These are phyloP conservation scores for Chaetoceros tenuissimus DNA, from an alignment of 108 stramenopile species.

Conservation along the genomic window DNA sequence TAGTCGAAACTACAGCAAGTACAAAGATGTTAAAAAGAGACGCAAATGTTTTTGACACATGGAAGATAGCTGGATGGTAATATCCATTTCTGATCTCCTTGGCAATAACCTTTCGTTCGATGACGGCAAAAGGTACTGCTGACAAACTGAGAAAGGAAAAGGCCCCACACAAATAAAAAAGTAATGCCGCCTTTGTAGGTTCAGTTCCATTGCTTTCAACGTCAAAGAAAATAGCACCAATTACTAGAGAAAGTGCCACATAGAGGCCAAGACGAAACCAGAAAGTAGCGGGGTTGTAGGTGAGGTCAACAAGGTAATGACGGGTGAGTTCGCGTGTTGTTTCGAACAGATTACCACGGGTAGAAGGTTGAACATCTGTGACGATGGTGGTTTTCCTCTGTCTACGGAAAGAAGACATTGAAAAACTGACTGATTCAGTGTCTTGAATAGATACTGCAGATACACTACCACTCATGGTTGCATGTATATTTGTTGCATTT, in stretches of 20 bases:
- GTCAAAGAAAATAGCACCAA: conserved; percentile 34
- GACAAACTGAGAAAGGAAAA: conserved; percentile 59
- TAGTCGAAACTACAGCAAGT: conserved; percentile 29
- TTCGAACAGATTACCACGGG: neutral
- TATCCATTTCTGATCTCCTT: conserved; percentile 54
- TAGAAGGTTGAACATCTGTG: no score
- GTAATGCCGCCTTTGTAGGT: conserved; percentile 24
- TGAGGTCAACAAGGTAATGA: conserved; percentile 40
- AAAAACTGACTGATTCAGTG: no score
- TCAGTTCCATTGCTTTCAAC: conserved; percentile 19
- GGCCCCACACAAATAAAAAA: conserved; percentile 53
- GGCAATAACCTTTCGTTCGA: conserved; percentile 48
- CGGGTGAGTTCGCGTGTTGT: conserved; percentile 22
- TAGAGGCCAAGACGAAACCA: conserved; percentile 48
- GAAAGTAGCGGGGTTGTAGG: conserved; percentile 50
- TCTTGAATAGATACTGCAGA: no score
- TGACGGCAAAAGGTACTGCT: conserved; percentile 49
- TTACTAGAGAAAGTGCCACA: conserved; percentile 20
- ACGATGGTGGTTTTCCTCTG: no score
- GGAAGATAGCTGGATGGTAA: conserved; percentile 44
- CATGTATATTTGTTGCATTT: no score
- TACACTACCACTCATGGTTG: no score
- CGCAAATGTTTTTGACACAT: conserved; percentile 30
- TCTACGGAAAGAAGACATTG: no score
- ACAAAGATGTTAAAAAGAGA: conserved; percentile 33